A percentile compares a stretch with the other conserved stretches of the same genome.
These are phyloP conservation scores for Exserohilum turcica DNA, from an alignment of 2,329 filamentous ascomycete species.

Conservation along the genomic window DNA sequence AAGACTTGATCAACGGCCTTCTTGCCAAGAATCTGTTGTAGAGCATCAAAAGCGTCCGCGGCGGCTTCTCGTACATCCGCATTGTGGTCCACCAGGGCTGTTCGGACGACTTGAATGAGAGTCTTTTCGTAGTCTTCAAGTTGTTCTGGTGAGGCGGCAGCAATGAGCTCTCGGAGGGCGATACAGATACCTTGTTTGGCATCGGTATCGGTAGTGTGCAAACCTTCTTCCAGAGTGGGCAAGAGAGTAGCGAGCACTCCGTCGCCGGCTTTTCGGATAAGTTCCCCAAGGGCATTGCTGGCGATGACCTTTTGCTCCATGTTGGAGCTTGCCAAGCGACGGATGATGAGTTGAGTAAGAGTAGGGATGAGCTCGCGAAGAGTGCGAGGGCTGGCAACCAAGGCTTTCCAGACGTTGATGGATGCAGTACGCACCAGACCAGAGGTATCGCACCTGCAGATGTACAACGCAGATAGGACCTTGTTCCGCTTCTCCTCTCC, in stretches of 20 bases:
- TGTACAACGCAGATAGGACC: conserved; percentile 94
- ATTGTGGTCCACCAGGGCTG: conserved; percentile 87
- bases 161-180: conserved; percentile 89
- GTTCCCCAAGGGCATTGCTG: conserved; percentile 92
- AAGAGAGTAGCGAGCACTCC: conserved; percentile 85
- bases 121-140: conserved; percentile 95
- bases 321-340: conserved; percentile 89
- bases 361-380: conserved; percentile 95
- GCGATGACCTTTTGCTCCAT: conserved; percentile 99
- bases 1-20: conserved; percentile 93
- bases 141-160: conserved; percentile 83
- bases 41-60: conserved; percentile 92
- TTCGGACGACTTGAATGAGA: conserved; percentile 90
- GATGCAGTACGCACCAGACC: conserved; percentile 87
- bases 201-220: conserved; percentile 89
- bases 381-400: conserved; percentile 88
- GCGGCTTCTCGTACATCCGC: conserved; percentile 91
- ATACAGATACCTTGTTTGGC: conserved; percentile 97
- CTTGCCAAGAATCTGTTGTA: conserved; percentile 94
- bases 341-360: conserved; percentile 91
- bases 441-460: conserved; percentile 96
- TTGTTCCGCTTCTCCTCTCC: conserved; percentile 97
- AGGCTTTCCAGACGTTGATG: conserved; percentile 92
- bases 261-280: conserved; percentile 96
- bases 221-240: conserved; percentile 88